A percentile compares a stretch with the other conserved stretches of the same genome.
Conservation (phyloP, 225 moss, liverwort and hornwort genomes). For the Sphagnum tenellum region DNA sequence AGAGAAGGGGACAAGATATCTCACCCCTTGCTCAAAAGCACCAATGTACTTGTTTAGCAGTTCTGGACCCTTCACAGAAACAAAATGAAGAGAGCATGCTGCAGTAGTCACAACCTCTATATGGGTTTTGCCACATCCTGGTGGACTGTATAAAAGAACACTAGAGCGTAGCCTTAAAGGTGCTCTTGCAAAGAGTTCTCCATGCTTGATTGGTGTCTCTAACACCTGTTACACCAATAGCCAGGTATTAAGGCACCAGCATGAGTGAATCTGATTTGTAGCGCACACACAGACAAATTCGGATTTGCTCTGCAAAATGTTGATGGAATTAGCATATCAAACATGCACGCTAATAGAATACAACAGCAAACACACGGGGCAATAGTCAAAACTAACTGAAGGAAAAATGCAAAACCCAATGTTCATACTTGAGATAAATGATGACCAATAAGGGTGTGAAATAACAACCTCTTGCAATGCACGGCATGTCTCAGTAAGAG, state of each 20-base stretch:
- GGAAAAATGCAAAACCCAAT: no score
- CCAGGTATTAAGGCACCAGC: no score
- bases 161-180: slow-evolving; percentile 91
- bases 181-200: slow-evolving; percentile 67
- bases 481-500: slow-evolving; percentile 62
- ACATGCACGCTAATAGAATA: no score
- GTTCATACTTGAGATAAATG: no score
- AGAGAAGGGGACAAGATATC: slow-evolving; percentile 4
- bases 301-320: no score
- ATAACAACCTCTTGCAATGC: slow-evolving; percentile 68
- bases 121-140: slow-evolving; percentile 98
- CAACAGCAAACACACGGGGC: no score
- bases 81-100: slow-evolving; percentile 85
- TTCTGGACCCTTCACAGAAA: slow-evolving; percentile 96
- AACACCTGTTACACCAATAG: slow-evolving; percentile 36
- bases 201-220: slow-evolving; percentile 88
- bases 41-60: slow-evolving; percentile 96
- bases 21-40: slow-evolving; percentile 98
- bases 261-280: no score
- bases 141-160: slow-evolving; percentile 88
- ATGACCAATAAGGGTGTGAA: no score
- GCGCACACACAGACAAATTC: no score
- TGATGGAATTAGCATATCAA: no score
- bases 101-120: slow-evolving; percentile 88
- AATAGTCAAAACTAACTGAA: no score